phyloP scores from a whole-genome alignment of 495 filamentous ascomycete genomes.

The Aspergillus sclerotioniger region DNA sequence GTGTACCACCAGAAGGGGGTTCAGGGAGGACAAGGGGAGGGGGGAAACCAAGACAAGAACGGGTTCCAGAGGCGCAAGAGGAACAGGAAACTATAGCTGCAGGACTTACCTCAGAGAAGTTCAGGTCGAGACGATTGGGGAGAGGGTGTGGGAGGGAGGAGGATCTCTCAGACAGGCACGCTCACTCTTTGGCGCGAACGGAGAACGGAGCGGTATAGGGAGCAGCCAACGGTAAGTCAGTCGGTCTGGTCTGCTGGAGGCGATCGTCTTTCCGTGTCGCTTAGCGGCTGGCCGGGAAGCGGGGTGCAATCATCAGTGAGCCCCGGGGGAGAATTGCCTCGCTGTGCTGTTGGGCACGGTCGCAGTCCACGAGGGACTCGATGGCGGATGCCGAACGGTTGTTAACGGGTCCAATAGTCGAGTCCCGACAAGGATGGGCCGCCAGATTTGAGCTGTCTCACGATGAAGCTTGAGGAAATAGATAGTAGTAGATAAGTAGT shows the following conservation, averaged over 20 bases:
- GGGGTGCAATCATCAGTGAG: constrained; percentile 18
- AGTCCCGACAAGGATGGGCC: neutral
- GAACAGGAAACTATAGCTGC: constrained; percentile 19
- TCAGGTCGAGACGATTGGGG: constrained; percentile 14
- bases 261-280: constrained; percentile 46
- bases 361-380: neutral
- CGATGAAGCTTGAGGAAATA: too few species aligned
- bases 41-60: constrained; percentile 11
- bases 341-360: constrained; percentile 6
- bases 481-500: too few species aligned
- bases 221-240: constrained; percentile 21
- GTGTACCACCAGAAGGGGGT: constrained; percentile 5
- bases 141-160: constrained; percentile 7
- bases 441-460: neutral
- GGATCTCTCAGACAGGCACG: constrained; percentile 14
- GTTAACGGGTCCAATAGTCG: neutral
- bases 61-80: constrained; percentile 14
- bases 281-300: constrained; percentile 38
- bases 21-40: constrained; percentile 5
- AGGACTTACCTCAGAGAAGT: constrained; percentile 22
- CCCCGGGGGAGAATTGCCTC: constrained; percentile 18
- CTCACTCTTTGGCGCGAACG: constrained; percentile 23
- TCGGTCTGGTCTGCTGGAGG: constrained; percentile 34
- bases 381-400: neutral
- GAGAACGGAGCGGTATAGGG: constrained; percentile 30